These are phyloP conservation scores for Termitomyces sp. DNA, from an alignment of 768 basidiomycete species.

Conservation along the genomic window DNA sequence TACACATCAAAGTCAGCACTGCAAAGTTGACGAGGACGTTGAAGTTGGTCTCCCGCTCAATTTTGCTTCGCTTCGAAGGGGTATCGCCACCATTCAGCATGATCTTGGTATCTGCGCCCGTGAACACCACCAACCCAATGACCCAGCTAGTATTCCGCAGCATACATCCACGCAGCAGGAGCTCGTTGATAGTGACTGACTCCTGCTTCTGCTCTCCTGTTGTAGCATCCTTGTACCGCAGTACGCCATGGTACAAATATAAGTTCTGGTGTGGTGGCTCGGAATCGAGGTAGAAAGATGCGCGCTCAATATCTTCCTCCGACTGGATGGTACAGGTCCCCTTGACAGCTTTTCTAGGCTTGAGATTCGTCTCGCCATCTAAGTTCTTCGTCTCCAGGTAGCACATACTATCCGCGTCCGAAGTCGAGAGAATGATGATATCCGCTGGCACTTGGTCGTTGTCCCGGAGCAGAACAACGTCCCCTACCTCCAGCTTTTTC, in stretches of 20 bases:
- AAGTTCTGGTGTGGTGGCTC: constrained; percentile 93
- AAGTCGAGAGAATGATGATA: constrained; percentile 87
- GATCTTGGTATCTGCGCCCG: constrained; percentile 89
- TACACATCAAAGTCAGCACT: constrained; percentile 72
- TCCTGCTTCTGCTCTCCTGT: constrained; percentile 54
- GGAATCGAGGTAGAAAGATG: constrained; percentile 83
- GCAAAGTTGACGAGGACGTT: constrained; percentile 94
- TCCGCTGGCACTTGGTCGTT: constrained; percentile 98
- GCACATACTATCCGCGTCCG: constrained; percentile 86
- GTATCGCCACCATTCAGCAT: constrained; percentile 91
- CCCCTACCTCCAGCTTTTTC: constrained; percentile 99
- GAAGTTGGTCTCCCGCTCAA: constrained; percentile 97
- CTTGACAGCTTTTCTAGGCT: constrained; percentile 70
- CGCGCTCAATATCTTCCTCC: constrained; percentile 88
- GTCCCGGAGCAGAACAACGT: constrained; percentile 83
- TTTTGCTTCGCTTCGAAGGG: constrained; percentile 95
- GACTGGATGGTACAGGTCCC: constrained; percentile 71
- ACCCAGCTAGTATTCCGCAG: constrained; percentile 90
- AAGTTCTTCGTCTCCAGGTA: constrained; percentile 98
- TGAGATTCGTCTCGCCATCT: constrained; percentile 96
- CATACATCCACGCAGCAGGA: constrained; percentile 86
- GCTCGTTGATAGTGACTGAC: constrained; percentile 83
- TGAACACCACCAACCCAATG: constrained; percentile 91
- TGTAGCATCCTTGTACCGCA: constrained; percentile 60
- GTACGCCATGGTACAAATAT: constrained; percentile 83